Conservation (phyloP, 345 rosid species). For the Barbarea vulgaris region DNA sequence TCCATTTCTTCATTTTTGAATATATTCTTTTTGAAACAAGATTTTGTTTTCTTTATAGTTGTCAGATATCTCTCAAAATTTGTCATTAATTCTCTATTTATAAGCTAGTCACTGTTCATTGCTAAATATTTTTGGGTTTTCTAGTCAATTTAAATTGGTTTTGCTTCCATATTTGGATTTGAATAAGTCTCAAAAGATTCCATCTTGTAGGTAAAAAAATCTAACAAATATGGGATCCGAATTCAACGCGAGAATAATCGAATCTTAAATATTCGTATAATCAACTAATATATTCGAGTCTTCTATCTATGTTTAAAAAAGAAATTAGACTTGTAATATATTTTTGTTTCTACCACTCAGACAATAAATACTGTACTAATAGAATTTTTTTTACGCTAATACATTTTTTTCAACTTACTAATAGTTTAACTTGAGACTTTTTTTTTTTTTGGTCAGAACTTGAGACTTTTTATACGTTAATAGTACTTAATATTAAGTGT, state of each 20-base stretch:
- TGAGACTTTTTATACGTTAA: no score
- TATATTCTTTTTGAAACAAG: neutral
- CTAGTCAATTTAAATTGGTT: neutral
- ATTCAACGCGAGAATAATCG: neutral
- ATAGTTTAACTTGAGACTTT: no score
- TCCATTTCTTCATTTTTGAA: neutral
- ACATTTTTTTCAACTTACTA: no score
- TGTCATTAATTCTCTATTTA: constrained; percentile 2
- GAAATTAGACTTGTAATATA: no score
- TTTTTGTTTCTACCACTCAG: neutral
- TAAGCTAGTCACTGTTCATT: neutral
- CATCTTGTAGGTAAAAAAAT: neutral
- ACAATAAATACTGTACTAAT: neutral
- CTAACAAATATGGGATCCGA: neutral
- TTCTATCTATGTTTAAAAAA: neutral
- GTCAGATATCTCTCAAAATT: neutral
- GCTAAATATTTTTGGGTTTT: neutral
- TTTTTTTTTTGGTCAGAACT: no score
- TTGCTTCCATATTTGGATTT: constrained; percentile 11
- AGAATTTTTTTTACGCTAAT: no score
- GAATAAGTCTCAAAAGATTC: neutral
- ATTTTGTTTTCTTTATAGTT: neutral
- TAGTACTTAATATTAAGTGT: no score
- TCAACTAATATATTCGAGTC: neutral
- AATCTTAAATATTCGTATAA: no score